Conservation (phyloP, 2,329 filamentous ascomycete genomes). For the Pseudogymnoascus sp. region DNA sequence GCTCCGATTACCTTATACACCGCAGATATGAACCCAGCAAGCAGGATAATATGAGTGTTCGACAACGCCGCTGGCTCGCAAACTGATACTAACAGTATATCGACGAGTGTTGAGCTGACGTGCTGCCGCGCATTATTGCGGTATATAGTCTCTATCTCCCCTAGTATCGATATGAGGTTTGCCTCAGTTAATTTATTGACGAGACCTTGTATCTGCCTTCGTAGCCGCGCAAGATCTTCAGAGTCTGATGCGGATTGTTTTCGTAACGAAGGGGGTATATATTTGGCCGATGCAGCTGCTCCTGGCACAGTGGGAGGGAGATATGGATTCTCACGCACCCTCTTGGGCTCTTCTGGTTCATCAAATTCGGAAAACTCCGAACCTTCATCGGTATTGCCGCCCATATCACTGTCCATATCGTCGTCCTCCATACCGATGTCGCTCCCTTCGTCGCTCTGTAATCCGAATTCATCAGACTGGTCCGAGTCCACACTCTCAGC, state of each 20-base stretch:
- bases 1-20: constrained; percentile 80
- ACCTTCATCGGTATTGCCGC: constrained; percentile 21
- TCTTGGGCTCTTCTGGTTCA: constrained; percentile 27
- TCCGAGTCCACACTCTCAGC: constrained; percentile 23
- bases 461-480: constrained; percentile 18
- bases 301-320: constrained; percentile 55
- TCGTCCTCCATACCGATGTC: constrained; percentile 33
- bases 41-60: constrained; percentile 84
- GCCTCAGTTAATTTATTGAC: constrained; percentile 90
- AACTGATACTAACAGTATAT: constrained; percentile 70
- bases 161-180: constrained; percentile 76
- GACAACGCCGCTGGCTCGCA: constrained; percentile 69
- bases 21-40: constrained; percentile 81
- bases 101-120: constrained; percentile 72
- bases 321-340: constrained; percentile 76
- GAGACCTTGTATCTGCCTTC: constrained; percentile 75
- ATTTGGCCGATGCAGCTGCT: constrained; percentile 56
- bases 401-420: constrained; percentile 28
- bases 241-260: constrained; percentile 53
- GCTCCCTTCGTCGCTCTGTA: constrained; percentile 24
- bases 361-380: constrained; percentile 25
- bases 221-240: constrained; percentile 60
- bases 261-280: constrained; percentile 79
- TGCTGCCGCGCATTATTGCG: constrained; percentile 76
- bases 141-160: constrained; percentile 77